These are phyloP conservation scores for Xylaria hypoxylon DNA, from an alignment of 2,329 filamentous ascomycete species.

Conservation along the genomic window DNA sequence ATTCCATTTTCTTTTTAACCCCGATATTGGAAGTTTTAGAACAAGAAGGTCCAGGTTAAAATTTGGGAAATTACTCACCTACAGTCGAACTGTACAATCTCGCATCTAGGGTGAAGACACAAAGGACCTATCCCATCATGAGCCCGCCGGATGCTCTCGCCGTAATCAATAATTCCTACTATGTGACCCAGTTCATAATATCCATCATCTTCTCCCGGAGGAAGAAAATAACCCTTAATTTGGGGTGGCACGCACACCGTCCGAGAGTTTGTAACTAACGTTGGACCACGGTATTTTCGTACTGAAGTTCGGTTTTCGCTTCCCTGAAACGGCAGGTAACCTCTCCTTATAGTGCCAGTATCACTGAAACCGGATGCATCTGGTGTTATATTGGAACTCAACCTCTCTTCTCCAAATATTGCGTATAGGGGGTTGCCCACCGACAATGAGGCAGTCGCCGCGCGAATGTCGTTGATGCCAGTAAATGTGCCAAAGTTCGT, in stretches of 20 bases:
- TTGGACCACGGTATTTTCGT: slow-evolving; percentile 1
- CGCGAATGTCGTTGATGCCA: neutral
- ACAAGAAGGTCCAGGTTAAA: too few relatives aligned
- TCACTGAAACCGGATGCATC: slow-evolving; percentile 17
- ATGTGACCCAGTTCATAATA: neutral
- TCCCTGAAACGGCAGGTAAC: slow-evolving; percentile 7
- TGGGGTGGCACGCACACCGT: slow-evolving; percentile 19
- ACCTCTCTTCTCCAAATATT: slow-evolving; percentile 21
- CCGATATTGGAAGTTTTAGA: too few relatives aligned
- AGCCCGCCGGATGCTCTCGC: slow-evolving; percentile 10
- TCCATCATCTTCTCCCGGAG: neutral
- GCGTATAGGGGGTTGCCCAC: neutral
- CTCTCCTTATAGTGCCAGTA: slow-evolving; percentile 14
- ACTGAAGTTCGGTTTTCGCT: slow-evolving; percentile 15
- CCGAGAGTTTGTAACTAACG: slow-evolving; percentile 20
- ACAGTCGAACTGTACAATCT: slow-evolving; percentile 17
- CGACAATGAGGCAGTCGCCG: neutral
- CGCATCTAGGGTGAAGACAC: slow-evolving; percentile 5
- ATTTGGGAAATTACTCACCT: slow-evolving; percentile 1
- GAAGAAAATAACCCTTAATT: neutral
- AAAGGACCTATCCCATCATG: slow-evolving; percentile 10
- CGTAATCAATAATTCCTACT: slow-evolving; percentile 14
- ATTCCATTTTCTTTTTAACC: neutral
- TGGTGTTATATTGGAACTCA: neutral
- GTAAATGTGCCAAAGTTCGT: neutral